A percentile compares a stretch with the other conserved stretches of the same genome.
phyloP scores from a whole-genome alignment of 73 alveolate genomes.

The Paraurostyla sp. region DNA sequence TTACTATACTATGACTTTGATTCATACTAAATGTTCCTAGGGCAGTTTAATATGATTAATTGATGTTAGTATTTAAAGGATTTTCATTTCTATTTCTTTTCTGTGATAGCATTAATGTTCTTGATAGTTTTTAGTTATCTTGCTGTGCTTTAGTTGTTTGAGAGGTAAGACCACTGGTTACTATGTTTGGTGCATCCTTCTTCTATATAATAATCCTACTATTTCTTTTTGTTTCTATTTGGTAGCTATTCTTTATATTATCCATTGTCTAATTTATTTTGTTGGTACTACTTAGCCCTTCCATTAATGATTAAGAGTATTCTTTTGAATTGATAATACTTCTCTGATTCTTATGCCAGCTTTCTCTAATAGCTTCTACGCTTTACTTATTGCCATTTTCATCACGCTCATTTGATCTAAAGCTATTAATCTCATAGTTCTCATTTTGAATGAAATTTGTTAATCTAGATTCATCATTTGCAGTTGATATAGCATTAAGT shows the following conservation, averaged over 20 bases:
- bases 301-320: neutral
- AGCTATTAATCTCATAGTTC: conserved; percentile 34
- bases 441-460: conserved; percentile 14
- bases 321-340: neutral
- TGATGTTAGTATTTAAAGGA: neutral
- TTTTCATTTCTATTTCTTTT: neutral
- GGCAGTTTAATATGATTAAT: neutral
- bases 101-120: neutral
- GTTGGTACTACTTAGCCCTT: neutral
- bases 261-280: neutral
- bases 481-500: conserved; percentile 6
- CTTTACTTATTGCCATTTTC: neutral
- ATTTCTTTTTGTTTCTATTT: neutral
- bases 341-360: conserved; percentile 2
- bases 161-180: neutral
- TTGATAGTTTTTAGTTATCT: neutral
- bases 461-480: conserved; percentile 33
- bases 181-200: neutral
- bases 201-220: neutral
- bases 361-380: conserved; percentile 19
- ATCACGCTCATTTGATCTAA: conserved; percentile 33
- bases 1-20: neutral
- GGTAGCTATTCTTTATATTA: neutral
- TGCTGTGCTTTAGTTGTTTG: neutral
- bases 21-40: neutral